phyloP scores from a whole-genome alignment of 345 rosid genomes.

The Lepidium africanum region DNA sequence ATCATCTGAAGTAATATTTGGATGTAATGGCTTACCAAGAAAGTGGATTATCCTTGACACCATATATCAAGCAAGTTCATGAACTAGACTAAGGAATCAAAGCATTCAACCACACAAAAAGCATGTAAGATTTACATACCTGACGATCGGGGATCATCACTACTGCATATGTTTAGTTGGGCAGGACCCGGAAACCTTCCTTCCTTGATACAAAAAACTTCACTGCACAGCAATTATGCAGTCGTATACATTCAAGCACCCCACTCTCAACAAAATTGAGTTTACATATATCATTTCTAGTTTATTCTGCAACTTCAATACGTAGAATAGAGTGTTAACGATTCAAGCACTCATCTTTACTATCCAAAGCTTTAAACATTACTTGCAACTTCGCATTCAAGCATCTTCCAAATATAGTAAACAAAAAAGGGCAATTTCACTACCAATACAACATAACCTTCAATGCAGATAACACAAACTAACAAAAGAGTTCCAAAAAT shows the following conservation, averaged over 20 bases:
- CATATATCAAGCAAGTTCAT: no score
- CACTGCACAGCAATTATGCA: neutral
- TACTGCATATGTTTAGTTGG: neutral
- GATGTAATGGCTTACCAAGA: neutral
- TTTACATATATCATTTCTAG: neutral
- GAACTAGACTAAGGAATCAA: no score
- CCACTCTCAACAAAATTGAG: neutral
- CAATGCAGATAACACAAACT: neutral
- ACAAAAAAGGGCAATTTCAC: neutral
- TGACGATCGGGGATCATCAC: neutral
- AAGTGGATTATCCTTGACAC: neutral
- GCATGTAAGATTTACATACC: slow-evolving; percentile 5
- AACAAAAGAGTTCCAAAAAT: slow-evolving; percentile 21
- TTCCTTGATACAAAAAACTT: neutral
- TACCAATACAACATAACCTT: slow-evolving; percentile 10
- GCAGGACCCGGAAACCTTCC: neutral
- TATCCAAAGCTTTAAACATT: neutral
- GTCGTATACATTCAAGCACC: neutral
- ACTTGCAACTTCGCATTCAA: slow-evolving; percentile 2
- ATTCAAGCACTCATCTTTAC: neutral
- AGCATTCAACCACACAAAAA: neutral
- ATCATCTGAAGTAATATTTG: neutral
- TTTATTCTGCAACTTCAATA: neutral
- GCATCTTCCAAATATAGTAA: neutral
- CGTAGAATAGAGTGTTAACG: neutral